Base-by-base conservation (phyloP, 805 yeast species). In the Candida pini region DNA sequence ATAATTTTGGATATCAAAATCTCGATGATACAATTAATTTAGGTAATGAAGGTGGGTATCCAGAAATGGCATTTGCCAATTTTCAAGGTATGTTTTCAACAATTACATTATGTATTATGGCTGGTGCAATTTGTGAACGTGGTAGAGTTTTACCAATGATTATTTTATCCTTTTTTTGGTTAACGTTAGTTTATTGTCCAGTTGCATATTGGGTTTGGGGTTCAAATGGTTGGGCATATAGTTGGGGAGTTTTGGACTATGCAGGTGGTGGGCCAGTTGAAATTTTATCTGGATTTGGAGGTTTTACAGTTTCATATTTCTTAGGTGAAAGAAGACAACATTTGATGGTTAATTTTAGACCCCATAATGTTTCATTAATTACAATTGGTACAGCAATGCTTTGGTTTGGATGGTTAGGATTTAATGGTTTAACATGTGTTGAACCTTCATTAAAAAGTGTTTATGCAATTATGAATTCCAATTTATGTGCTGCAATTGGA, bases 201-300 rank as follows among this genome's bases (percentile, higher is more conserved):
- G 73, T 90, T n/a, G 90, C 90, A 5, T 86, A 78, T 62, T 89
- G 97, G 97, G 78, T 85, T 36, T 90, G 97, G 97, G 82, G 87
- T 37, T 54, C 84, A 1, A 80, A 79, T 30, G 97, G 98, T 26
- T 90, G 97, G 97, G 96, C 96, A 24, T 71, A 71, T 46, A 69
- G 77, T 48, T 90, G 95, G 78, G 96, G 95, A 5, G 97, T 81
- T 2, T 67, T 90, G 33, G 98, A 90, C 58, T 90, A 85, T 59
- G 98, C 98, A 17, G 98, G 98, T 20, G 97, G 97, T 37, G 97
- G 97, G 0, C 95, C 97, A 1, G 96, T 90, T 18, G 97, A 90
- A 58, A 86, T 92, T 37, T 71, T 85, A 20, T 80, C 94, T 17
- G 97, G 97, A 41, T 82, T 88, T 17, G 83, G 87, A 23, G 97